phyloP scores from a whole-genome alignment of 2,329 filamentous ascomycete genomes.

The Teratosphaeria destructans region DNA sequence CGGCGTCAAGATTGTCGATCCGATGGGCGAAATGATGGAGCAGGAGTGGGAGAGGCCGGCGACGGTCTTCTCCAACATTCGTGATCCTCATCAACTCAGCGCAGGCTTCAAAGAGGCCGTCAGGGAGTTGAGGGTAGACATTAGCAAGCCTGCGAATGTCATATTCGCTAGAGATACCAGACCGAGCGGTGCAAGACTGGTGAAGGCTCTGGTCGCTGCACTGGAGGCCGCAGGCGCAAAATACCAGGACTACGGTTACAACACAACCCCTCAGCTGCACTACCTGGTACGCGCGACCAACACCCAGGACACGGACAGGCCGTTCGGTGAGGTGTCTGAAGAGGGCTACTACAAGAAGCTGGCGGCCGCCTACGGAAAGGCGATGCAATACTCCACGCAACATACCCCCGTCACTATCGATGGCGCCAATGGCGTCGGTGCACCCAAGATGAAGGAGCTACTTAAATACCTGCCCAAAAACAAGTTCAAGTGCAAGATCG shows the following conservation, averaged over 20 bases:
- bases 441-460: constrained; percentile 77
- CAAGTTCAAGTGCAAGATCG: constrained; percentile 68
- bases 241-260: constrained; percentile 74
- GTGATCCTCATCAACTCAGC: constrained; percentile 62
- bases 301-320: constrained; percentile 73
- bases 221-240: constrained; percentile 65
- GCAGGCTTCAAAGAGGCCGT: constrained; percentile 68
- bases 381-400: constrained; percentile 62
- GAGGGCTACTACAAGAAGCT: constrained; percentile 93
- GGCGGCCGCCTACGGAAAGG: constrained; percentile 68
- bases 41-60: constrained; percentile 83
- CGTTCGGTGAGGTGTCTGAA: constrained; percentile 84
- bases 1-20: constrained; percentile 91
- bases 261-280: constrained; percentile 96
- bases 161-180: constrained; percentile 89
- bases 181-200: constrained; percentile 77
- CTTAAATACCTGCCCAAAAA: constrained; percentile 68
- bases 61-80: constrained; percentile 78
- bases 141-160: constrained; percentile 59
- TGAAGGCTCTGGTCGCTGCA: constrained; percentile 67
- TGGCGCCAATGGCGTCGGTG: constrained; percentile 93
- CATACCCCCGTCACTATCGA: constrained; percentile 72
- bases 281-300: constrained; percentile 93
- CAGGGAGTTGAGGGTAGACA: constrained; percentile 64
- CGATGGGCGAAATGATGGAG: constrained; percentile 96